Conservation (phyloP, 768 basidiomycete genomes). For the Erythrobasidium yunnanense region DNA sequence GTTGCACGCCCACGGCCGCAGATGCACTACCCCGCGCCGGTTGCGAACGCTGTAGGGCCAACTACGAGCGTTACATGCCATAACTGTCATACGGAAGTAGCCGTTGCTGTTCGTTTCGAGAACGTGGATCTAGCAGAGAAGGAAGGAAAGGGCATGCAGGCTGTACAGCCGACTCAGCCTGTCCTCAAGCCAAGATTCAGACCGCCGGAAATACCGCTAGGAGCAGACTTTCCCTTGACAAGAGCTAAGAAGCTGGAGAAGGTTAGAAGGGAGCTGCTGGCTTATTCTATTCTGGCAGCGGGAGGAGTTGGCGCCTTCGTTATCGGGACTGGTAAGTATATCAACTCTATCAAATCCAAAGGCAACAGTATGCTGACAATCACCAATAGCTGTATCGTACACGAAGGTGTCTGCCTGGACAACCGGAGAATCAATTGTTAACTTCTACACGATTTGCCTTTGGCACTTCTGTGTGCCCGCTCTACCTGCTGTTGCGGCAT, state of each 20-base stretch:
- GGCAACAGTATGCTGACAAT: too few relatives aligned
- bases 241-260: background rate
- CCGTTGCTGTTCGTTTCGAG: background rate
- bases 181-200: background rate
- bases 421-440: background rate
- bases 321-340: background rate
- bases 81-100: background rate
- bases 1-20: background rate
- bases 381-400: background rate
- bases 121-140: background rate
- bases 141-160: too few relatives aligned
- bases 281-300: background rate
- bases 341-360: background rate
- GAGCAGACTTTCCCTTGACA: slow-evolving; percentile 3
- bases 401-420: background rate
- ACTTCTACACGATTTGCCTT: background rate
- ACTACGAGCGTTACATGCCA: background rate
- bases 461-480: slow-evolving; percentile 12
- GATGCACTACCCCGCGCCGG: background rate
- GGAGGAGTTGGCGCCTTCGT: background rate
- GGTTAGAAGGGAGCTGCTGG: background rate
- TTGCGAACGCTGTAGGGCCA: background rate
- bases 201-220: background rate
- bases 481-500: background rate
- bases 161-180: background rate